Conservation (phyloP, 1,284 basidiomycete genomes). For the Golubevia pallescens region DNA sequence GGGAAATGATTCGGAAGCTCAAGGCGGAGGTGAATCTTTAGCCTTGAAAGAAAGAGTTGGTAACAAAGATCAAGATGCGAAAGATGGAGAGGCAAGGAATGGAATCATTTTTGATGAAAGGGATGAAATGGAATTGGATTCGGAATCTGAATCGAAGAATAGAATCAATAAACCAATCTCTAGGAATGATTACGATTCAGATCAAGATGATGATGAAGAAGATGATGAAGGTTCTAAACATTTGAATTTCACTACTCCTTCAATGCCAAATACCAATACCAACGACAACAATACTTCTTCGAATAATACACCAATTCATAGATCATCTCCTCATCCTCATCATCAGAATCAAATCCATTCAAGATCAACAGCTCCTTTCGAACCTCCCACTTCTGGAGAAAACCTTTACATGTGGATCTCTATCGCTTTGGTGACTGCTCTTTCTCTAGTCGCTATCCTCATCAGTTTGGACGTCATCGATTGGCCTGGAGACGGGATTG, state of each 20-base stretch:
- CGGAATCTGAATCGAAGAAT: not conserved
- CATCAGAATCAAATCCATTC: not conserved
- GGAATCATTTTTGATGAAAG: not conserved
- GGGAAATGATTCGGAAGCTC: not conserved
- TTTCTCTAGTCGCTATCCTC: slow-evolving; percentile 28
- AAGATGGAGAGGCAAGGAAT: not conserved
- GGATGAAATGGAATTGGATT: not conserved
- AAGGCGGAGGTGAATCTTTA: not conserved
- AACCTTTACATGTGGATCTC: slow-evolving; percentile 24
- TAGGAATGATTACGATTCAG: too few relatives aligned
- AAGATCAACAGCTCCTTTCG: slow-evolving; percentile 34
- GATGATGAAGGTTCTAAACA: too few relatives aligned
- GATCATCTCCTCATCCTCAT: not conserved
- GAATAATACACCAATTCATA: not conserved
- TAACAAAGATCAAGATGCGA: not conserved
- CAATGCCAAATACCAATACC: not conserved
- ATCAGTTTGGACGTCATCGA: slow-evolving; percentile 39
- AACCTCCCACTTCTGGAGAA: slow-evolving; percentile 21
- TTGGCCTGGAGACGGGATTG: slow-evolving; percentile 37
- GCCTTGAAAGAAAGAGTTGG: not conserved
- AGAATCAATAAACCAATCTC: too few relatives aligned
- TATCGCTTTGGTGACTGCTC: slow-evolving; percentile 12
- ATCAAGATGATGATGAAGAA: too few relatives aligned
- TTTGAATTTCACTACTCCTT: too few relatives aligned
- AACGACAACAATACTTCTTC: not conserved